A percentile compares a stretch with the other conserved stretches of the same genome.
Conservation (phyloP, 805 yeast genomes). For the Pichia kluyveri region DNA sequence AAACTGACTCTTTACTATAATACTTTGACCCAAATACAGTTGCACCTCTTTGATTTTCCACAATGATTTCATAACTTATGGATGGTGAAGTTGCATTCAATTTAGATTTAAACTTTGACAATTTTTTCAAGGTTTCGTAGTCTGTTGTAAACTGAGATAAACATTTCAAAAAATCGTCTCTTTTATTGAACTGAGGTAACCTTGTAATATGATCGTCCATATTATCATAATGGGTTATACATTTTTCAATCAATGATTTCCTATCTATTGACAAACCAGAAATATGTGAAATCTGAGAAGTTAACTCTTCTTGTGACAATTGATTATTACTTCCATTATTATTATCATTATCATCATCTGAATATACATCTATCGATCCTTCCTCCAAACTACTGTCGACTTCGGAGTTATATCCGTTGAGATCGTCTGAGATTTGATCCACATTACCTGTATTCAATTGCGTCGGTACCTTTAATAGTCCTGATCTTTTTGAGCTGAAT, state of each 20-base stretch:
- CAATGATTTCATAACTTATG: conserved; percentile 30
- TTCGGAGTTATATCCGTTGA: no score
- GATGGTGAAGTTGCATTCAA: conserved; percentile 1
- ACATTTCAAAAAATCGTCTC: conserved; percentile 20
- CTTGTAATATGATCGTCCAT: conserved; percentile 20
- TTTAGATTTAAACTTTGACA: conserved; percentile 7
- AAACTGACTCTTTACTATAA: conserved; percentile 35
- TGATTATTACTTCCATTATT: neutral
- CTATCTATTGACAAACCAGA: conserved; percentile 1
- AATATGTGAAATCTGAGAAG: conserved; percentile 1
- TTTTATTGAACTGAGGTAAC: conserved; percentile 23
- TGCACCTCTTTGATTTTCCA: conserved; percentile 49
- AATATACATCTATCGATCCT: neutral
- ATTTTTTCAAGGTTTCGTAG: conserved; percentile 5
- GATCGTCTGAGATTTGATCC: no score
- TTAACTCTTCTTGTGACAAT: conserved; percentile 2
- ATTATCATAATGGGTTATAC: conserved; percentile 18
- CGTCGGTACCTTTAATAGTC: no score
- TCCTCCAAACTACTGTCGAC: neutral
- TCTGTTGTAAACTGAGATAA: conserved; percentile 15
- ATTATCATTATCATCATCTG: no score
- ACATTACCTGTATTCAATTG: no score
- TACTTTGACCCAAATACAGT: conserved; percentile 44
- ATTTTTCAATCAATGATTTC: conserved; percentile 6
- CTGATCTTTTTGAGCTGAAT: no score